Conservation (phyloP, 148 eudicot species). For the Silene latifolia region DNA sequence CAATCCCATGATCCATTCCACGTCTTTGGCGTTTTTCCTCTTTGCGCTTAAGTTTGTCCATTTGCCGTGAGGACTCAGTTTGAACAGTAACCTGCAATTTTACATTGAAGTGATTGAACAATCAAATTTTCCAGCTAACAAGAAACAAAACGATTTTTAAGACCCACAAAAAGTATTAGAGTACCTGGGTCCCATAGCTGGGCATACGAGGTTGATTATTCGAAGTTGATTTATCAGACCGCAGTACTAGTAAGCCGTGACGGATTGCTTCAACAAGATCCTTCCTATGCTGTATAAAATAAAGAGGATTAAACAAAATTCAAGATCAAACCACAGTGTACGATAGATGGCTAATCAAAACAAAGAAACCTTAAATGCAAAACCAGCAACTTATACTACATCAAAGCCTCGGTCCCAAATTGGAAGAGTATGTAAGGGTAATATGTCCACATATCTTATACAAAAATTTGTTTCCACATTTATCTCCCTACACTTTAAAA, state of each 20-base stretch:
- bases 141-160: not conserved
- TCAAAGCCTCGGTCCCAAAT: not conserved
- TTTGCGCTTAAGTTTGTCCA: constrained; percentile 97
- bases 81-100: constrained; percentile 78
- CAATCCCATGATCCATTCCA: constrained; percentile 53
- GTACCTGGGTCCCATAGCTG: constrained; percentile 96
- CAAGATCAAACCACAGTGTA: constrained; percentile 13
- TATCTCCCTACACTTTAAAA: not conserved
- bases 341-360: not conserved
- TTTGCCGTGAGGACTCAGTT: constrained; percentile 75
- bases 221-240: constrained; percentile 62
- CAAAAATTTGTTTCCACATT: not conserved
- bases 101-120: not conserved
- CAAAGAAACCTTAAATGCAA: not conserved
- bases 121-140: not conserved
- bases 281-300: constrained; percentile 68
- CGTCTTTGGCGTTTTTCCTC: constrained; percentile 92
- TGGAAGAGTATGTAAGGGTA: too few species aligned
- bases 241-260: constrained; percentile 61
- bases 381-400: not conserved
- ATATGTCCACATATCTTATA: too few species aligned
- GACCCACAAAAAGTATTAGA: not conserved
- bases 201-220: constrained; percentile 75
- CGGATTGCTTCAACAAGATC: constrained; percentile 75
- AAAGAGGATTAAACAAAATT: not conserved